Evolutionary conservation across 2,329 filamentous ascomycete species (phyloP), one percentile per base, ranked within the genome.

Genomic region (Talaromyces rugulosus): DNA sequence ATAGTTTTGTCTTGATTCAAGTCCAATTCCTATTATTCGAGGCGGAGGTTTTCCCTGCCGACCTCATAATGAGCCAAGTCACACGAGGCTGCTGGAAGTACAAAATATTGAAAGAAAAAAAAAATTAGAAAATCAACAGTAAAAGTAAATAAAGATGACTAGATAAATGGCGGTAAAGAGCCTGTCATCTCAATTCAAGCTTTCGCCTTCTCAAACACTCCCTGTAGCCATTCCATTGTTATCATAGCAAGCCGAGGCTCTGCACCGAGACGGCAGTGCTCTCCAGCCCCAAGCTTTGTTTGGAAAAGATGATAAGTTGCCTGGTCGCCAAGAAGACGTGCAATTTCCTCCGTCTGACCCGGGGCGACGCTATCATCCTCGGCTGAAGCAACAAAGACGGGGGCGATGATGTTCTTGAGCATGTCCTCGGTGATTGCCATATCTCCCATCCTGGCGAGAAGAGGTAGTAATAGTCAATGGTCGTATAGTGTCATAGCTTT

Each of bases 231-330:
- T 16, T 70, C 67, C 59, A 68, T 59, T n/a, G 58, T 64, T 56
- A 59, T 63, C 60, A 66, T 63, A 6, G 63, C 61, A 30, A 70
- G 60, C 60, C 68, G 65, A 28, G 64, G 44, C 56, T 67, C 67
- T 3, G 69, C 69, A 1, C 69, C 68, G n/a, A 70, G 27, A 56
- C 69, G 66, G 53, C 68, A 70, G 55, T 71, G 69, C 44, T 67
- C 58, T 9, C 68, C 67, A 31, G 68, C 68, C 5, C 67, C 68
- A 33, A 68, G 62, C 14, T 61, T 65, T 6, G 62, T 65, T 58
- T 64, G 58, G 61, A 71, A 68, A 28, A 66, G 59, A 50, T 67
- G 33, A 30, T 66, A 65, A 23, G 64, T 63, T 1, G 60, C 65
- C 36, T 64, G 57, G 18, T 66, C 58, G 16, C 66, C 67, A 16